Conservation (phyloP, 352 stramenopile genomes). For the Phytopythium boreale region DNA sequence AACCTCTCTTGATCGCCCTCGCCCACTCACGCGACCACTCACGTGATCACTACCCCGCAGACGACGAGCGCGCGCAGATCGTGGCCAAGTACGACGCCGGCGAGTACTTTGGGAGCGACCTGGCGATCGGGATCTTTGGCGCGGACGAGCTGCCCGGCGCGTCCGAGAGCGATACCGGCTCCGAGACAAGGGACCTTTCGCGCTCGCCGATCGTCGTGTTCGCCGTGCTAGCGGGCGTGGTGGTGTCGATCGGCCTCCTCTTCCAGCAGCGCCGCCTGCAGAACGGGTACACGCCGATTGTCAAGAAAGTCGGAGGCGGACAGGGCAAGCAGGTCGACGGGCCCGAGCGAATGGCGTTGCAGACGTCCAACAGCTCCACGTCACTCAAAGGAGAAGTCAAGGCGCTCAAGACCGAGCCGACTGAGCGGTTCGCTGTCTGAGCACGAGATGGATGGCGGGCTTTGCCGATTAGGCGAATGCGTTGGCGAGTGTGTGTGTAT, state of each 20-base stretch:
- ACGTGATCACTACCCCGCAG: slow-evolving; percentile 15
- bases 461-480: neutral
- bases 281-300: slow-evolving; percentile 61
- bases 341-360: slow-evolving; percentile 8
- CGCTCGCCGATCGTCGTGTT: slow-evolving; percentile 36
- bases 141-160: slow-evolving; percentile 31
- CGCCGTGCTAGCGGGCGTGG: slow-evolving; percentile 35
- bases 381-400: slow-evolving; percentile 28
- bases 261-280: slow-evolving; percentile 51
- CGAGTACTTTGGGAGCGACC: slow-evolving; percentile 58
- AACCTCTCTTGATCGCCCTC: neutral
- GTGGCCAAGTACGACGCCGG: slow-evolving; percentile 48
- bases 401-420: slow-evolving; percentile 52
- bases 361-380: slow-evolving; percentile 28
- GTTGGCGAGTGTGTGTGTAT: neutral
- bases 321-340: slow-evolving; percentile 26
- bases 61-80: slow-evolving; percentile 48
- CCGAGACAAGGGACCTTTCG: slow-evolving; percentile 18
- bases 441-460: neutral
- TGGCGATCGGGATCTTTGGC: slow-evolving; percentile 64
- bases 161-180: slow-evolving; percentile 26
- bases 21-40: no score
- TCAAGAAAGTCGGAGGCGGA: slow-evolving; percentile 24
- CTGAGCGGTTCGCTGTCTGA: slow-evolving; percentile 70
- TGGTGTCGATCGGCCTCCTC: slow-evolving; percentile 46